These are phyloP conservation scores for Passalora sequoiae DNA, from an alignment of 2,329 filamentous ascomycete species.

Conservation along the genomic window DNA sequence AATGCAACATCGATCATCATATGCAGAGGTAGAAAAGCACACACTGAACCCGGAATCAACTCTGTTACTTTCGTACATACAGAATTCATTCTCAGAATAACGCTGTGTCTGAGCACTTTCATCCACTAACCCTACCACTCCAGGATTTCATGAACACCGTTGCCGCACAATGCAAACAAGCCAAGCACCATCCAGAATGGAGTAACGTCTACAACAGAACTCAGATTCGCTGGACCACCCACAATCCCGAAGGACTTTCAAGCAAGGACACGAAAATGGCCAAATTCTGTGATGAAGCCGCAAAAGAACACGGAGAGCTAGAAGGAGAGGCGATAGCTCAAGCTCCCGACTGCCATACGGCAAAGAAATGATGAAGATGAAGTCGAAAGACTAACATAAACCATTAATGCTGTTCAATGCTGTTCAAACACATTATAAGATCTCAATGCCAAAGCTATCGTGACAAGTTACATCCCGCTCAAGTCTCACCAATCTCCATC, in stretches of 20 bases:
- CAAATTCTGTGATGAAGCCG: constrained; percentile 52
- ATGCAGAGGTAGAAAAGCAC: too few relatives aligned
- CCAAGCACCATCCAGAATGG: constrained; percentile 72
- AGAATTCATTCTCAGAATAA: too few relatives aligned
- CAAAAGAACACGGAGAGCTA: constrained; percentile 25
- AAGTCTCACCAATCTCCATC: background rate
- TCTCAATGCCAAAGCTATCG: too few relatives aligned
- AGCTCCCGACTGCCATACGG: constrained; percentile 18
- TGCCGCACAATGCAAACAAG: constrained; percentile 60
- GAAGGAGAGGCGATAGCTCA: constrained; percentile 16
- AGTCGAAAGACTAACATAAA: background rate
- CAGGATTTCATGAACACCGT: constrained; percentile 72
- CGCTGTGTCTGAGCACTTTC: too few relatives aligned
- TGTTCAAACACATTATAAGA: background rate
- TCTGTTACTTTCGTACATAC: too few relatives aligned
- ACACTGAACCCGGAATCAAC: too few relatives aligned
- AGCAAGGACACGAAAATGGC: constrained; percentile 60
- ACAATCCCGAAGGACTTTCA: constrained; percentile 61
- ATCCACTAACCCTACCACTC: background rate
- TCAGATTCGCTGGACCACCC: constrained; percentile 69
- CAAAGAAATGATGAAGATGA: constrained; percentile 9
- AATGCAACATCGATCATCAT: too few relatives aligned
- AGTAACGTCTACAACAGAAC: constrained; percentile 70
- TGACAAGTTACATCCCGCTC: background rate
- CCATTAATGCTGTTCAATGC: background rate